Evolutionary conservation across 1,139 yeast species (phyloP).

Genomic region (Hanseniaspora gamundiae): DNA sequence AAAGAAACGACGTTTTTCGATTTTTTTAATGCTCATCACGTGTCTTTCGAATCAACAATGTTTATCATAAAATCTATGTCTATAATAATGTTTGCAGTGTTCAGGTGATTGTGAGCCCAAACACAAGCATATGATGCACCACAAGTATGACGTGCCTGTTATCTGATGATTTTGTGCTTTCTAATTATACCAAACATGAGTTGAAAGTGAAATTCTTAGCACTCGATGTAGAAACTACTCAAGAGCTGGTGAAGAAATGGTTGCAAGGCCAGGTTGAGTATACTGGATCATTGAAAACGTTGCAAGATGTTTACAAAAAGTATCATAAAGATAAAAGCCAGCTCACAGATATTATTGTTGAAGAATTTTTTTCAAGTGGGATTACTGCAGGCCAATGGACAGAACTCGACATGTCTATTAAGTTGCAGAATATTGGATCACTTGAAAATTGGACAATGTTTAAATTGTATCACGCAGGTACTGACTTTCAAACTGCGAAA

Average conservation of each 20-base stretch:
- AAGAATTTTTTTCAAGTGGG: background rate
- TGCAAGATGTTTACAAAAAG: background rate
- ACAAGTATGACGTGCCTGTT: background rate
- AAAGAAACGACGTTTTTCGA: background rate
- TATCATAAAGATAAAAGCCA: background rate
- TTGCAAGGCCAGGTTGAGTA: background rate
- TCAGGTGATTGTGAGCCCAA: too few relatives aligned
- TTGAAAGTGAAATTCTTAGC: background rate
- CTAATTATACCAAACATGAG: background rate
- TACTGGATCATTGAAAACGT: background rate
- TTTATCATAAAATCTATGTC: too few relatives aligned
- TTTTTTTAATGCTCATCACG: too few relatives aligned
- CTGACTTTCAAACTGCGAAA: background rate
- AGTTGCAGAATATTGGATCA: background rate
- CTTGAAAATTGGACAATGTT: background rate
- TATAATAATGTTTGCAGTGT: too few relatives aligned
- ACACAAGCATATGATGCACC: background rate
- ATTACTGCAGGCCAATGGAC: background rate
- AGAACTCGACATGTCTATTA: background rate
- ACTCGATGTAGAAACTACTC: background rate
- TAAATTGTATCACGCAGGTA: background rate
- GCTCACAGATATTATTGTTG: background rate
- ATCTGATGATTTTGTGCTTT: background rate
- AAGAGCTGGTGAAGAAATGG: background rate
- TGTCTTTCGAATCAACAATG: too few relatives aligned